A percentile compares a stretch with the other conserved stretches of the same genome.
Evolutionary conservation across 305 asterid species (phyloP).

Genomic region (Fraxinus angustifolia): DNA sequence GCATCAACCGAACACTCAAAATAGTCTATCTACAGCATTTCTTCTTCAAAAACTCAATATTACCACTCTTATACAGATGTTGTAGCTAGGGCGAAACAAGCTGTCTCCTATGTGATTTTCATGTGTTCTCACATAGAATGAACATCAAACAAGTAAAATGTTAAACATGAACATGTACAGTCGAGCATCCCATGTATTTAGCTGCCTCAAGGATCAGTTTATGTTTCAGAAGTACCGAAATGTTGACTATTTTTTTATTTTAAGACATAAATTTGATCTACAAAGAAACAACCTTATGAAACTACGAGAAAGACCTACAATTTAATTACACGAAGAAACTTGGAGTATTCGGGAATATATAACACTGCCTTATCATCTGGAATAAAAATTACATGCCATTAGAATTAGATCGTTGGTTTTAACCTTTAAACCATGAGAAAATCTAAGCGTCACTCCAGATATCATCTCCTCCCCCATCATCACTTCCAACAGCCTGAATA

Average conservation of each 20-base stretch:
- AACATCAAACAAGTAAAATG: neutral
- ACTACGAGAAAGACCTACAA: slow-evolving; percentile 30
- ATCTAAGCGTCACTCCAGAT: slow-evolving; percentile 72
- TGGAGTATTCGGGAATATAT: slow-evolving; percentile 36
- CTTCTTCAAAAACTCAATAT: neutral
- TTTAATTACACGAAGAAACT: slow-evolving; percentile 27
- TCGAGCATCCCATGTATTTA: neutral
- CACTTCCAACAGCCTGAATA: slow-evolving; percentile 87
- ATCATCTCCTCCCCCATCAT: slow-evolving; percentile 35
- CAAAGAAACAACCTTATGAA: slow-evolving; percentile 3
- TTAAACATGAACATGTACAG: neutral
- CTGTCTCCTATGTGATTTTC: neutral
- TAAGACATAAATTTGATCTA: slow-evolving; percentile 20
- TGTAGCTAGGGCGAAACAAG: neutral
- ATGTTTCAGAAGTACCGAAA: neutral
- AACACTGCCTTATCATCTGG: slow-evolving; percentile 24
- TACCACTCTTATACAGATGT: neutral
- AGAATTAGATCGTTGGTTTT: neutral
- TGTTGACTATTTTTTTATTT: slow-evolving; percentile 17
- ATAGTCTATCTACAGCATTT: neutral
- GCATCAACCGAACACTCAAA: neutral
- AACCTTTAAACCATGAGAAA: slow-evolving; percentile 13
- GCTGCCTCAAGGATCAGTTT: neutral
- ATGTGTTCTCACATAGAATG: neutral
- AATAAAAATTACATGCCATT: slow-evolving; percentile 23